Percentiles rank a stretch among this genome's conserved stretches.
These are phyloP conservation scores for Euphorbia lathyris DNA, from an alignment of 345 rosid genomes.

Conservation along the genomic window DNA sequence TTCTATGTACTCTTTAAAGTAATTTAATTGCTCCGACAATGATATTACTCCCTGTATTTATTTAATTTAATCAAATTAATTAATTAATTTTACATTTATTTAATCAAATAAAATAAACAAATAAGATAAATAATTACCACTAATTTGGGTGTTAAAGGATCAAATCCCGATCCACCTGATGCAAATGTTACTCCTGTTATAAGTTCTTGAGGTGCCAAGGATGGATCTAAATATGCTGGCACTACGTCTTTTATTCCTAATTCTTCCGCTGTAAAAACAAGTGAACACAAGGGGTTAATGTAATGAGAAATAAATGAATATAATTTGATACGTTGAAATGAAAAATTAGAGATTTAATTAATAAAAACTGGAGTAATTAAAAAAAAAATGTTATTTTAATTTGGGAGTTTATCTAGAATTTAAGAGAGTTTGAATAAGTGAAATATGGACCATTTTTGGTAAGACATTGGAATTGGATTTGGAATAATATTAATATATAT, in stretches of 20 bases:
- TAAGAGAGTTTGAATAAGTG: too few relatives aligned
- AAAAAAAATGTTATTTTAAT: too few relatives aligned
- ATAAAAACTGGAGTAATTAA: too few relatives aligned
- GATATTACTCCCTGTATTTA: constrained; percentile 37
- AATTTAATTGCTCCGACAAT: constrained; percentile 34
- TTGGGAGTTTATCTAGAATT: background rate
- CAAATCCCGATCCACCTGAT: constrained; percentile 62
- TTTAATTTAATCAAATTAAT: background rate
- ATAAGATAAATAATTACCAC: constrained; percentile 22
- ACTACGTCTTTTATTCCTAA: constrained; percentile 49
- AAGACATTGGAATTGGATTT: too few relatives aligned
- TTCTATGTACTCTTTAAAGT: constrained; percentile 39
- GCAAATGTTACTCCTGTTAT: constrained; percentile 66
- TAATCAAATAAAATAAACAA: background rate
- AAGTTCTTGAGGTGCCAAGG: constrained; percentile 43
- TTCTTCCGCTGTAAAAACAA: constrained; percentile 50
- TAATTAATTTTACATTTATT: background rate
- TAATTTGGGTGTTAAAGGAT: constrained; percentile 43
- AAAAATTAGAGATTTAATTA: too few relatives aligned
- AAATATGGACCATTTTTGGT: too few relatives aligned
- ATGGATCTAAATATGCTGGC: constrained; percentile 58
- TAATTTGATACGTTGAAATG: too few relatives aligned
- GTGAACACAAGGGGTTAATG: too few relatives aligned
- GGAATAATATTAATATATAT: too few relatives aligned
- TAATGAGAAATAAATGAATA: too few relatives aligned